Conservation (phyloP, 225 moss, liverwort and hornwort genomes). For the Antitrichia curtipendula region DNA sequence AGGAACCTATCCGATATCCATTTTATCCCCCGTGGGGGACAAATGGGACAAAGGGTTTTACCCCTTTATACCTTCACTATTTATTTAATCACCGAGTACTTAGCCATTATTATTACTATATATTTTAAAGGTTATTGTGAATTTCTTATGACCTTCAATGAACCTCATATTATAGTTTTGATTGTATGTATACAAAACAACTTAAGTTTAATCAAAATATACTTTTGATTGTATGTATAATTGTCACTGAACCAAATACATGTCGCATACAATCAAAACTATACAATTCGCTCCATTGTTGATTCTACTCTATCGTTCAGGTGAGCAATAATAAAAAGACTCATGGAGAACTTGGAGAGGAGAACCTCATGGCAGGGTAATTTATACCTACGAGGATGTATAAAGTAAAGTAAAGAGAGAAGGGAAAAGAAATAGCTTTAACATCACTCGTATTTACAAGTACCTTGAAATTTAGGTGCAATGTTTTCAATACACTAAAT, state of each 20-base stretch:
- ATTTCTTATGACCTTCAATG: neutral
- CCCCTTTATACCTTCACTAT: neutral
- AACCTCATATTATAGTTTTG: neutral
- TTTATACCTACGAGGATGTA: neutral
- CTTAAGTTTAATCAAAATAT: neutral
- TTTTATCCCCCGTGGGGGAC: too few species aligned
- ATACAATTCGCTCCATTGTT: neutral
- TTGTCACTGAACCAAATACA: too few species aligned
- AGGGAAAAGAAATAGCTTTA: neutral
- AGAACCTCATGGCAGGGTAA: neutral
- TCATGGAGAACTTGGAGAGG: neutral
- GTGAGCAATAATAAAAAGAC: neutral
- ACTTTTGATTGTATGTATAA: too few species aligned
- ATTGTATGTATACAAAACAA: neutral
- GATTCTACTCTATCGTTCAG: neutral
- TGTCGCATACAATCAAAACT: too few species aligned
- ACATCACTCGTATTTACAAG: neutral
- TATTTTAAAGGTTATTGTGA: neutral
- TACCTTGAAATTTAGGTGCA: neutral
- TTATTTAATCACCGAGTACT: neutral
- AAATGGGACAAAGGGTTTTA: too few species aligned
- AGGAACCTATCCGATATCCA: too few species aligned
- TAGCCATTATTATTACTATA: neutral
- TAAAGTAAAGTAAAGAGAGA: too few species aligned
- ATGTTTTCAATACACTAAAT: slow-evolving; percentile 1